These are phyloP conservation scores for Canavalia ensiformis DNA, from an alignment of 306 rosid species.

Conservation along the genomic window DNA sequence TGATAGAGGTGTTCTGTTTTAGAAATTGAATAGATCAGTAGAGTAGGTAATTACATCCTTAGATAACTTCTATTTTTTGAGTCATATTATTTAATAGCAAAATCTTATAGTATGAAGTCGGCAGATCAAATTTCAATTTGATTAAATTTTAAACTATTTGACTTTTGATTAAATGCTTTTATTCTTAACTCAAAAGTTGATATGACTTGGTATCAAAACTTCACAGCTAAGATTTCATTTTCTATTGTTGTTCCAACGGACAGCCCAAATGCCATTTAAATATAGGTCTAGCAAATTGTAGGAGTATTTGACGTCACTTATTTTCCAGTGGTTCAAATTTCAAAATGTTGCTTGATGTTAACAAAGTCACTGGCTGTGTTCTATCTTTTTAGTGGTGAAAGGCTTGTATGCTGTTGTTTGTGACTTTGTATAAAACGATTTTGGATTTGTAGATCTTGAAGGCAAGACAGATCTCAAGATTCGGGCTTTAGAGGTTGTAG, in stretches of 20 bases:
- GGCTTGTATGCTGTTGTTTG: slow-evolving; percentile 1
- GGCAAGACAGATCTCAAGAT: slow-evolving; percentile 95
- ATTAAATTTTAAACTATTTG: slow-evolving; percentile 14
- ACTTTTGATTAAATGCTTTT: slow-evolving; percentile 1
- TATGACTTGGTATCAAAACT: background rate
- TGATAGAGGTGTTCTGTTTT: background rate
- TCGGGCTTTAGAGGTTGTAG: slow-evolving; percentile 88
- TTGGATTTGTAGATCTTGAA: slow-evolving; percentile 83
- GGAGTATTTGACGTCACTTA: background rate
- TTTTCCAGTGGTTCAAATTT: background rate
- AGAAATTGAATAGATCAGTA: slow-evolving; percentile 23
- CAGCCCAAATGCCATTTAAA: background rate
- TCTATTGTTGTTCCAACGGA: background rate
- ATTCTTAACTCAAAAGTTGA: background rate
- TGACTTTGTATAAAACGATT: slow-evolving; percentile 30
- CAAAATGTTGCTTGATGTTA: slow-evolving; percentile 1
- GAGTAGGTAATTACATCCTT: slow-evolving; percentile 17
- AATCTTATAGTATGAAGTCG: slow-evolving; percentile 4
- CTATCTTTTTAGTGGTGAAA: background rate
- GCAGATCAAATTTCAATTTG: background rate
- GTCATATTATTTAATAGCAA: slow-evolving; percentile 17
- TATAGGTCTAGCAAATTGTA: background rate
- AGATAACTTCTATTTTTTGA: background rate
- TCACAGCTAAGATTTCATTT: background rate
- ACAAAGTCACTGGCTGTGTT: background rate